Percentiles rank a stretch among this genome's conserved stretches.
phyloP scores from a whole-genome alignment of 805 yeast genomes.

The Scheffersomyces stipitis region DNA sequence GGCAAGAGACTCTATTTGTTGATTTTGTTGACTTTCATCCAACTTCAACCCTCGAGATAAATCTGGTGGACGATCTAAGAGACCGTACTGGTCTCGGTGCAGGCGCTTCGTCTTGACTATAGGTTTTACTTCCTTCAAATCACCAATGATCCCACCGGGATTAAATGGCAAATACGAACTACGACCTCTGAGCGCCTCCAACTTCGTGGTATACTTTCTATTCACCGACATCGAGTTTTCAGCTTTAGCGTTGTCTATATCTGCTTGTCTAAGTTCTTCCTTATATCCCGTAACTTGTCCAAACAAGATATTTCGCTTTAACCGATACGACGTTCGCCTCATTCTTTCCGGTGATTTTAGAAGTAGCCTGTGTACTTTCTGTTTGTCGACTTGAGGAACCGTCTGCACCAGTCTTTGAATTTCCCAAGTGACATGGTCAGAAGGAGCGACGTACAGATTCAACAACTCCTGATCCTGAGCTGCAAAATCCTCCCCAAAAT shows the following conservation, averaged over 20 bases:
- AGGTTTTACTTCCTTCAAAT: conserved; percentile 11
- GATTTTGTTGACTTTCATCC: too few species aligned
- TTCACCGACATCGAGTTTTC: conserved; percentile 71
- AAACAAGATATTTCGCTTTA: conserved; percentile 70
- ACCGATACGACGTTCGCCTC: conserved; percentile 63
- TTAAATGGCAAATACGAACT: conserved; percentile 81
- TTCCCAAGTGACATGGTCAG: conserved; percentile 63
- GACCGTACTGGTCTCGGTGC: conserved; percentile 69
- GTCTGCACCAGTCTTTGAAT: conserved; percentile 69
- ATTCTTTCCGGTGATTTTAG: conserved; percentile 59
- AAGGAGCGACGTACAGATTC: conserved; percentile 59
- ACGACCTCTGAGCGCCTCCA: conserved; percentile 65
- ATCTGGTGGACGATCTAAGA: conserved; percentile 84
- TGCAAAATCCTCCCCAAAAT: too few species aligned
- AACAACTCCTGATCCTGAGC: background rate
- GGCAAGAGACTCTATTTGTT: conserved; percentile 13
- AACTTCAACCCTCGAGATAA: conserved; percentile 65
- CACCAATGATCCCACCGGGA: conserved; percentile 72
- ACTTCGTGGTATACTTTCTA: conserved; percentile 62
- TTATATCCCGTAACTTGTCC: conserved; percentile 65
- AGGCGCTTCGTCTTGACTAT: conserved; percentile 40
- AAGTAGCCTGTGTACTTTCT: conserved; percentile 46
- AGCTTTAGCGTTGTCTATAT: conserved; percentile 57
- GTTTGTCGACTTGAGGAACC: conserved; percentile 42
- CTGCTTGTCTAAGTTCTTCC: conserved; percentile 49